Percentiles rank a stretch among this genome's conserved stretches.
phyloP scores from a whole-genome alignment of 345 rosid genomes.

The Euphorbia peplus region DNA sequence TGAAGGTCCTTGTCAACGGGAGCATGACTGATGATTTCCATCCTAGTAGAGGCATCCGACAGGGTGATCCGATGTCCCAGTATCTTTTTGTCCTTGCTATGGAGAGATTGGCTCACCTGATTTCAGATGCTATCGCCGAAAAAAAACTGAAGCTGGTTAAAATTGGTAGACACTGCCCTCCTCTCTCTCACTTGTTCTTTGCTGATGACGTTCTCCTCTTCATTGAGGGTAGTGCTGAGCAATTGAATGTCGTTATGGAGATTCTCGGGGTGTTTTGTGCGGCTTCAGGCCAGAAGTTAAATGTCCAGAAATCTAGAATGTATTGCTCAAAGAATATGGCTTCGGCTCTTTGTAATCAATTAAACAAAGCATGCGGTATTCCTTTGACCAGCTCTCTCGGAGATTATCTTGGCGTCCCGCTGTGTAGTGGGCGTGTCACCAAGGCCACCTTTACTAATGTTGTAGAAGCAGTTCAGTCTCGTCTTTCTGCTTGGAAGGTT shows the following conservation, averaged over 20 bases:
- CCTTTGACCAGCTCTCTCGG: background rate
- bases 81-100: slow-evolving; percentile 2
- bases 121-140: background rate
- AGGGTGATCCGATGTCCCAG: background rate
- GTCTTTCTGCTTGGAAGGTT: background rate
- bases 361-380: too few relatives aligned
- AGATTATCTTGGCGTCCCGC: background rate
- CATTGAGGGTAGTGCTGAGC: too few relatives aligned
- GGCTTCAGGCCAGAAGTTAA: too few relatives aligned
- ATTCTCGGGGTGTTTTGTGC: too few relatives aligned
- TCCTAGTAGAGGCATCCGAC: background rate
- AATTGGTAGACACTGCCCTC: background rate
- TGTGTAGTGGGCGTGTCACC: background rate
- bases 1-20: background rate
- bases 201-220: background rate
- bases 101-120: background rate
- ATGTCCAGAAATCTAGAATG: too few relatives aligned
- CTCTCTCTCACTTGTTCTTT: background rate
- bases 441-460: background rate
- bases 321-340: too few relatives aligned
- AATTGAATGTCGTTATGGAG: too few relatives aligned
- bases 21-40: background rate
- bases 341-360: too few relatives aligned
- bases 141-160: background rate
- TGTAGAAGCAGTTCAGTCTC: background rate